phyloP scores from a whole-genome alignment of 129 eudicot species.

The Deinandra increscens region DNA sequence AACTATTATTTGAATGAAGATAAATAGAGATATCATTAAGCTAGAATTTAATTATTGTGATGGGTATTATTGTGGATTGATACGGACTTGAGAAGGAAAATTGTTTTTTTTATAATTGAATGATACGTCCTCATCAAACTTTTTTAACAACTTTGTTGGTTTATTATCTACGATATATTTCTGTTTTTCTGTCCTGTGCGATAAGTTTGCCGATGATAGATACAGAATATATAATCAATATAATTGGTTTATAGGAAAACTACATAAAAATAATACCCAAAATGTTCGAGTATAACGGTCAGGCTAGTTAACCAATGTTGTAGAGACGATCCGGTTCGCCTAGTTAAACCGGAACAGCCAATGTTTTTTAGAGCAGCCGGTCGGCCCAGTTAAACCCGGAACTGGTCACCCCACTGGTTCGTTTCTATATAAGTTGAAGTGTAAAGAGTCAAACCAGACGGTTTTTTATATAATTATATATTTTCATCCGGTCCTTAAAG shows the following conservation, averaged over 20 bases:
- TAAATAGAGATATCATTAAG: conserved; percentile 3
- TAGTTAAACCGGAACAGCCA: too few relatives aligned
- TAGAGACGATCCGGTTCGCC: too few relatives aligned
- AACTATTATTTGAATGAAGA: not conserved
- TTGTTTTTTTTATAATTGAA: conserved; percentile 21
- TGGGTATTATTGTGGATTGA: conserved; percentile 20
- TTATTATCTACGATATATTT: conserved; percentile 12
- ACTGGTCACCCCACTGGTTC: too few relatives aligned
- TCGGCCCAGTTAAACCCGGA: too few relatives aligned
- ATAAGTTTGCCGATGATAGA: conserved; percentile 19
- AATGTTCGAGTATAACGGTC: too few relatives aligned
- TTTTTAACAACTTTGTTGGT: not conserved
- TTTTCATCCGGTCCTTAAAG: too few relatives aligned
- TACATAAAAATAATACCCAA: not conserved
- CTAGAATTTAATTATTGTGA: conserved; percentile 15
- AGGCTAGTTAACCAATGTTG: too few relatives aligned
- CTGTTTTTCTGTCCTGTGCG: not conserved
- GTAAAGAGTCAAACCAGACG: too few relatives aligned
- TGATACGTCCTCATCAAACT: conserved; percentile 14
- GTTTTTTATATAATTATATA: too few relatives aligned
- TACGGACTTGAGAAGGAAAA: conserved; percentile 13
- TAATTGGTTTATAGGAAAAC: not conserved
- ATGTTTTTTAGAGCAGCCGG: too few relatives aligned
- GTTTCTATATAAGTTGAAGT: too few relatives aligned
- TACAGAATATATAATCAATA: not conserved